A percentile compares a stretch with the other conserved stretches of the same genome.
Evolutionary conservation across 768 basidiomycete species (phyloP).

Genomic region (Russula vinacea): DNA sequence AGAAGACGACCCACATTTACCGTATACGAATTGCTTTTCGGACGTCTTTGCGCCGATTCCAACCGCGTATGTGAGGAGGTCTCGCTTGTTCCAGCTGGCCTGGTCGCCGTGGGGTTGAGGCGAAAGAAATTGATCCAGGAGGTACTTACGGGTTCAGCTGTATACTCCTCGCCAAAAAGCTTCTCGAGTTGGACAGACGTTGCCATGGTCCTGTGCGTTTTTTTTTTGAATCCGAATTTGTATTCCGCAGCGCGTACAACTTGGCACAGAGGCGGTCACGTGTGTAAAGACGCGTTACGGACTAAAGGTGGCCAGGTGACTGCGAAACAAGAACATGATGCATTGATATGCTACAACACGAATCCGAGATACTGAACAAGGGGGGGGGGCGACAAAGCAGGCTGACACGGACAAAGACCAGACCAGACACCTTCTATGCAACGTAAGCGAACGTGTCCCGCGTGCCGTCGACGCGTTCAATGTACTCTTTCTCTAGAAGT

Average conservation of each 20-base stretch:
- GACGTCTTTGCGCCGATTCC: conserved; percentile 79
- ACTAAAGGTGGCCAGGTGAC: too few species aligned
- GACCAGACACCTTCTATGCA: conserved; percentile 41
- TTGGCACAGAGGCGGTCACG: too few species aligned
- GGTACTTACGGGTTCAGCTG: conserved; percentile 52
- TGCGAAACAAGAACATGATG: conserved; percentile 15
- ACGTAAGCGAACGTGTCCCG: conserved; percentile 84
- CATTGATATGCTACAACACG: conserved; percentile 27
- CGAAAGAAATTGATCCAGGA: neutral
- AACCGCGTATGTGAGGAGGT: conserved; percentile 72
- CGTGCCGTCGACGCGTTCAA: conserved; percentile 90
- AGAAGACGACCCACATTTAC: conserved; percentile 39
- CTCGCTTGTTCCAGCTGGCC: conserved; percentile 84
- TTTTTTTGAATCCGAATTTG: too few species aligned
- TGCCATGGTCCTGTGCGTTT: conserved; percentile 1
- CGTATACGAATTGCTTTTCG: conserved; percentile 69
- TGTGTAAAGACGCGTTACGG: too few species aligned
- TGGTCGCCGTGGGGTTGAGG: conserved; percentile 33
- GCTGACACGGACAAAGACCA: neutral
- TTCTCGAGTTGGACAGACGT: conserved; percentile 47
- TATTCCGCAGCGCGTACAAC: too few species aligned
- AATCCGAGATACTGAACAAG: conserved; percentile 15
- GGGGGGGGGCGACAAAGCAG: conserved; percentile 2
- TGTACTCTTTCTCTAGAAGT: conserved; percentile 94
- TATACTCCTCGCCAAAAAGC: conserved; percentile 57